Conservation (phyloP, 78 protist species). For the Dictyostelium citrinum region DNA sequence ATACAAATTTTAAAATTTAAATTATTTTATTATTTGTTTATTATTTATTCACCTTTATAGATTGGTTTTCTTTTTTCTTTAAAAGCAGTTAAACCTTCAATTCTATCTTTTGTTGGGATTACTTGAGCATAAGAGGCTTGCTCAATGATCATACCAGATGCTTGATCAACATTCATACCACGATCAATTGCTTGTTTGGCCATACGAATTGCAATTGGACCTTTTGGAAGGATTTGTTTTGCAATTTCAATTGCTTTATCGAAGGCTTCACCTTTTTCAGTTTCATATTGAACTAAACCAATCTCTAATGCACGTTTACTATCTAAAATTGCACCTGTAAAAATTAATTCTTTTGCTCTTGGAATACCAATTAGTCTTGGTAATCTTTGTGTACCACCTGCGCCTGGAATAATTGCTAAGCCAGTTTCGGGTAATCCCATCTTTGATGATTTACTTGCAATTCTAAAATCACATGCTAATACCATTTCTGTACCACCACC, state of each 20-base stretch:
- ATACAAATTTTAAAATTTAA: background rate
- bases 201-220: constrained; percentile 88
- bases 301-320: constrained; percentile 42
- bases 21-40: background rate
- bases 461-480: constrained; percentile 90
- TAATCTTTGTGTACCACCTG: constrained; percentile 96
- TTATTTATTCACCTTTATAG: constrained; percentile 87
- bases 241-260: constrained; percentile 78
- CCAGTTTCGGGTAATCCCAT: constrained; percentile 92
- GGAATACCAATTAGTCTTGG: constrained; percentile 88
- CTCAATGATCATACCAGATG: constrained; percentile 89
- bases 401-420: constrained; percentile 95
- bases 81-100: constrained; percentile 90
- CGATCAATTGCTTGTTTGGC: constrained; percentile 91
- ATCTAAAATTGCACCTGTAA: constrained; percentile 78
- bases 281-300: constrained; percentile 69
- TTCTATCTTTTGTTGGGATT: constrained; percentile 90
- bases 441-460: constrained; percentile 68
- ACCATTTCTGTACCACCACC: constrained; percentile 97
- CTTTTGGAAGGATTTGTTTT: constrained; percentile 72
- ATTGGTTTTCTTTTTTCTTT: constrained; percentile 87
- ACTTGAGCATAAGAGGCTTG: constrained; percentile 90
- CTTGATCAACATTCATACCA: constrained; percentile 82
- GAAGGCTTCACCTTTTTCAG: constrained; percentile 59
- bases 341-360: constrained; percentile 88